Base-by-base conservation (phyloP, 2,329 filamentous ascomycete genomes). In the Exophiala spinifera region DNA sequence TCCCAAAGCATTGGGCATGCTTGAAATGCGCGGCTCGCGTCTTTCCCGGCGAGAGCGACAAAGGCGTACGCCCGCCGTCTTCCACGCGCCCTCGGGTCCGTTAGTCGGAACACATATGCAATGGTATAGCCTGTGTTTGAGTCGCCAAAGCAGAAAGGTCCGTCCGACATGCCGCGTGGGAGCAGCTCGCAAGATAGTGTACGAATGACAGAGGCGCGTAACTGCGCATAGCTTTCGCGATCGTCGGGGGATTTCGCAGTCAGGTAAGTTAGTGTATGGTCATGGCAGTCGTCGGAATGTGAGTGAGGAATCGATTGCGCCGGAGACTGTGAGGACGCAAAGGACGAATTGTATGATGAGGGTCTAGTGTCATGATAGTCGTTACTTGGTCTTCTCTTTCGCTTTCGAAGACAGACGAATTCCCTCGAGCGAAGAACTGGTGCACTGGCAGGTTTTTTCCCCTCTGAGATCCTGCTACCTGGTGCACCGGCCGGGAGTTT, bases 121-220 rank as follows among this genome's bases (percentile, higher is more conserved):
- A 83, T 79, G 15, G 80, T 82, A 68, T 82, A 81, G 49, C 80
- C 80, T 4, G 77, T 74, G 17, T 73, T 72, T 0, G 76, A 72
- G 57, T 83, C 80, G 23, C 80, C 80, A 60, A 83, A 83, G 62
- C 77, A 80, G 44, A 83, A 68, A n/a, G 79, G 78, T 0, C 80
- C 80, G 5, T 79, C 80, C 0, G 79, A 77, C 37, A 80, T 76
- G 46, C 79, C 79, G 33, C 75, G 74, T 2, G 80, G 80, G 2
- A 83, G 71, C 8, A 76, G 72, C 63, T 83, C 80, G 55, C 77
- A 80, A 55, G 79, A 82, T 34, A 83, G 67, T 1, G 80, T 81
- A 56, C 80, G 78, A 61, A 83, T 80, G 49, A 77, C 81, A 20
- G 80, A 79, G 34, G 79, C 77, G 54, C 80, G 77, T 19, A 83